These are phyloP conservation scores for Coemansia sp. DNA, from an alignment of 192 early-diverging fungal species.

Conservation along the genomic window DNA sequence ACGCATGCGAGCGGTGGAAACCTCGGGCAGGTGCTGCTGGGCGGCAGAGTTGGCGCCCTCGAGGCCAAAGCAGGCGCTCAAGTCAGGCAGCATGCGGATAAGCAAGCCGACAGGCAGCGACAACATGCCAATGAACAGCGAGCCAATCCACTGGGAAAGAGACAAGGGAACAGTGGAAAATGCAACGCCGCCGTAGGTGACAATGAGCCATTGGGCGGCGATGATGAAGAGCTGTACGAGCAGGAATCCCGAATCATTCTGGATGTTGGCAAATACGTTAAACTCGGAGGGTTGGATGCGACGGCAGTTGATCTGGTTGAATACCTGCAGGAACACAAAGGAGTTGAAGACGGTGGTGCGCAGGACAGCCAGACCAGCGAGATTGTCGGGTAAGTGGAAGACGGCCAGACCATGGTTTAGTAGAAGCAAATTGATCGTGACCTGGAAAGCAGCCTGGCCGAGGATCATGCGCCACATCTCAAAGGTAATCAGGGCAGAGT, in stretches of 20 bases:
- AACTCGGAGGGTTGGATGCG: slow-evolving; percentile 65
- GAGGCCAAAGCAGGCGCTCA: slow-evolving; percentile 53
- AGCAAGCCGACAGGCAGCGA: slow-evolving; percentile 79
- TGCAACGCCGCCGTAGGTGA: slow-evolving; percentile 82
- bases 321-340: slow-evolving; percentile 93
- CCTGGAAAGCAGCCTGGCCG: slow-evolving; percentile 89
- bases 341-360: slow-evolving; percentile 90
- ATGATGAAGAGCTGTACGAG: slow-evolving; percentile 72
- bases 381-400: slow-evolving; percentile 56
- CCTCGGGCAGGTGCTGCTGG: slow-evolving; percentile 54
- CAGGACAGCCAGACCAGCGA: slow-evolving; percentile 48
- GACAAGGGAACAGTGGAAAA: slow-evolving; percentile 79
- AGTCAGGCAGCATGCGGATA: slow-evolving; percentile 79
- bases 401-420: slow-evolving; percentile 59
- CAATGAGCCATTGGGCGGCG: slow-evolving; percentile 76
- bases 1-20: slow-evolving; percentile 47
- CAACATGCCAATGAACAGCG: slow-evolving; percentile 74
- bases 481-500: slow-evolving; percentile 78
- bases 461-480: slow-evolving; percentile 93
- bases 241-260: slow-evolving; percentile 78
- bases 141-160: slow-evolving; percentile 72
- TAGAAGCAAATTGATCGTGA: slow-evolving; percentile 67
- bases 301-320: slow-evolving; percentile 93
- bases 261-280: slow-evolving; percentile 89
- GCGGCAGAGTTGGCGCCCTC: slow-evolving; percentile 52